A percentile compares a stretch with the other conserved stretches of the same genome.
Conservation (phyloP, 2,329 filamentous ascomycete genomes). For the Neofusicoccum sp. region DNA sequence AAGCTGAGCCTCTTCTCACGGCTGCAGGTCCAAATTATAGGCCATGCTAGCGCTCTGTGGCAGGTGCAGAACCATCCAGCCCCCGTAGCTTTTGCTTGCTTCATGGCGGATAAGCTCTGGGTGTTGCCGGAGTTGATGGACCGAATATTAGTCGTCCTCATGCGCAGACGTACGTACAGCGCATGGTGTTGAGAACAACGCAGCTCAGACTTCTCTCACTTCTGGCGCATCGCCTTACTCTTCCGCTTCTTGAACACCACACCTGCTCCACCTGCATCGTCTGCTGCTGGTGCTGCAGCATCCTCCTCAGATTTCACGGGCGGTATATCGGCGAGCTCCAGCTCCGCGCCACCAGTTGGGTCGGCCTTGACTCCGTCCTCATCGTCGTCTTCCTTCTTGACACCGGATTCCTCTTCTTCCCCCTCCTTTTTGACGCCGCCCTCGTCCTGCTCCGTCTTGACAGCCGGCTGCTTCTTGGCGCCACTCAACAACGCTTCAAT, state of each 20-base stretch:
- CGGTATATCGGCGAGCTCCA: slow-evolving; percentile 24
- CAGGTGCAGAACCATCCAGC: too few species aligned
- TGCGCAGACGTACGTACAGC: too few species aligned
- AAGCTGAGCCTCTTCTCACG: too few species aligned
- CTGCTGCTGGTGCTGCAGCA: slow-evolving; percentile 22
- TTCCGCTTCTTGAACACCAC: slow-evolving; percentile 82
- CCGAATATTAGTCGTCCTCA: too few species aligned
- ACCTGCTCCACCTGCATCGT: slow-evolving; percentile 34
- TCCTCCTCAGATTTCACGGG: slow-evolving; percentile 21
- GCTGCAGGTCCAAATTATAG: too few species aligned
- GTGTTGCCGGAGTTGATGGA: too few species aligned
- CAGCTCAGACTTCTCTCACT: slow-evolving; percentile 38
- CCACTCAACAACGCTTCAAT: slow-evolving; percentile 59
- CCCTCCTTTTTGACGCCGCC: slow-evolving; percentile 26
- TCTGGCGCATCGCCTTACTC: slow-evolving; percentile 62
- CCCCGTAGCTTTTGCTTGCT: too few species aligned
- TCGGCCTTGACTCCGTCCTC: slow-evolving; percentile 25
- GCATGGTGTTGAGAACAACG: too few species aligned
- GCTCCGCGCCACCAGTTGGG: slow-evolving; percentile 21
- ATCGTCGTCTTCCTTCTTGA: slow-evolving; percentile 47
- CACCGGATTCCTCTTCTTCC: slow-evolving; percentile 10
- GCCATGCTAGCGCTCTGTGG: too few species aligned
- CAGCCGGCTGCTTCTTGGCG: slow-evolving; percentile 19
- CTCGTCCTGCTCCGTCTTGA: slow-evolving; percentile 29
- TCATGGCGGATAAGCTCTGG: too few species aligned